Conservation (phyloP, 371 early-diverging fungal genomes). For the Fennellomyces sp. region DNA sequence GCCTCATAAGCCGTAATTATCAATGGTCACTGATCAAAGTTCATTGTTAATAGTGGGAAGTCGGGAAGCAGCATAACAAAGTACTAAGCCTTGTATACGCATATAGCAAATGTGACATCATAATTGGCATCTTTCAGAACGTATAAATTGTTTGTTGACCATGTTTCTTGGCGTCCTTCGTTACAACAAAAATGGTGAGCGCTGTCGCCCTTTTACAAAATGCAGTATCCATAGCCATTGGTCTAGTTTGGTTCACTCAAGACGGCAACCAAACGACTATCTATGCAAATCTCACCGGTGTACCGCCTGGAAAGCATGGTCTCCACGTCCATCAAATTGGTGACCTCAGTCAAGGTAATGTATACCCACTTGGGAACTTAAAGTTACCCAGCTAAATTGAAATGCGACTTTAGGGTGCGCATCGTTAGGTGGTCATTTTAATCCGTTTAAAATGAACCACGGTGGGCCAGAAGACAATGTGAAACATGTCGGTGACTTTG, state of each 20-base stretch:
- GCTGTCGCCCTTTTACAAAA: neutral
- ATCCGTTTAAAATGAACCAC: slow-evolving; percentile 76
- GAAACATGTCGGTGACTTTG: slow-evolving; percentile 90
- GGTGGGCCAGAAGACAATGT: slow-evolving; percentile 67
- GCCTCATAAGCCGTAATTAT: too few relatives aligned
- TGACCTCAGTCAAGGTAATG: slow-evolving; percentile 72
- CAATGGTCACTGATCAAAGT: too few relatives aligned
- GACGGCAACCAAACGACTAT: neutral
- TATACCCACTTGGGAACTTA: neutral
- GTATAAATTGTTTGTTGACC: too few relatives aligned
- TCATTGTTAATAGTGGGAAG: too few relatives aligned
- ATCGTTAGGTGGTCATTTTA: slow-evolving; percentile 81
- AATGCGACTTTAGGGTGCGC: slow-evolving; percentile 54
- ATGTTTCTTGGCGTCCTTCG: too few relatives aligned
- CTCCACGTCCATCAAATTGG: slow-evolving; percentile 86
- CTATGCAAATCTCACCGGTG: neutral
- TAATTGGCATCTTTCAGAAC: too few relatives aligned
- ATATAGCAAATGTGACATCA: too few relatives aligned
- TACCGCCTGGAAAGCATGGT: slow-evolving; percentile 57
- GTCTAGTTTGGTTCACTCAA: neutral
- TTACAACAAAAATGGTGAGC: neutral
- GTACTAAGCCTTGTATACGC: too few relatives aligned
- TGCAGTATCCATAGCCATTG: neutral
- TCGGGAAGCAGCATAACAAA: too few relatives aligned
- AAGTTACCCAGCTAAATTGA: neutral